Evolutionary conservation across 495 filamentous ascomycete genomes (phyloP).

Genomic region (Alectoria sarmentosa): DNA sequence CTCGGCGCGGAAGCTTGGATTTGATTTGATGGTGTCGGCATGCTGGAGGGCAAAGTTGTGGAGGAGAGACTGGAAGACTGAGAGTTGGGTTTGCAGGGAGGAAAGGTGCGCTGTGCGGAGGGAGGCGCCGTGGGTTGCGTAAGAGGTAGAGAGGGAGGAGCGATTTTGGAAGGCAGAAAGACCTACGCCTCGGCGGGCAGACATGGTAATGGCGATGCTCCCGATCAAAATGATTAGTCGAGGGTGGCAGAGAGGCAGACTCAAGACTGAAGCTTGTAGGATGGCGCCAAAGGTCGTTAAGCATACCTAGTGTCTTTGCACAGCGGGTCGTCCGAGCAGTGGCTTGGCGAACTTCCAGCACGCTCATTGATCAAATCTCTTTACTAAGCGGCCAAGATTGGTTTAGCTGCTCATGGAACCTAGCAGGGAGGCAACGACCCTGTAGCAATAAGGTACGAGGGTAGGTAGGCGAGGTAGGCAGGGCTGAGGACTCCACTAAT

Average conservation of each 20-base stretch:
- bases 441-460: too few species aligned
- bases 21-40: slow-evolving; percentile 88
- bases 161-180: slow-evolving; percentile 86
- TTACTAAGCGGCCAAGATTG: too few species aligned
- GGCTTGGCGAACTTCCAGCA: too few species aligned
- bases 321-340: too few species aligned
- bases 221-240: not conserved
- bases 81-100: slow-evolving; percentile 83
- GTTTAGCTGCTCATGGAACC: too few species aligned
- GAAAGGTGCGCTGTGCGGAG: slow-evolving; percentile 73
- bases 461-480: too few species aligned
- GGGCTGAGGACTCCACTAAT: not conserved
- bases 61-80: slow-evolving; percentile 88
- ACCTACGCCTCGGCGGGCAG: slow-evolving; percentile 62
- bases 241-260: too few species aligned
- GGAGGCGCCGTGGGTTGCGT: slow-evolving; percentile 78
- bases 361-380: too few species aligned
- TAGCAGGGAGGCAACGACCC: too few species aligned
- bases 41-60: slow-evolving; percentile 93
- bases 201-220: slow-evolving; percentile 31
- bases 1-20: slow-evolving; percentile 89
- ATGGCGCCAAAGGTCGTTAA: not conserved
- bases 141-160: slow-evolving; percentile 71
- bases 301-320: too few species aligned
- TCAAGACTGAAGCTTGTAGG: not conserved